These are phyloP conservation scores for Aspergillus persii DNA, from an alignment of 2,329 filamentous ascomycete genomes.

Conservation along the genomic window DNA sequence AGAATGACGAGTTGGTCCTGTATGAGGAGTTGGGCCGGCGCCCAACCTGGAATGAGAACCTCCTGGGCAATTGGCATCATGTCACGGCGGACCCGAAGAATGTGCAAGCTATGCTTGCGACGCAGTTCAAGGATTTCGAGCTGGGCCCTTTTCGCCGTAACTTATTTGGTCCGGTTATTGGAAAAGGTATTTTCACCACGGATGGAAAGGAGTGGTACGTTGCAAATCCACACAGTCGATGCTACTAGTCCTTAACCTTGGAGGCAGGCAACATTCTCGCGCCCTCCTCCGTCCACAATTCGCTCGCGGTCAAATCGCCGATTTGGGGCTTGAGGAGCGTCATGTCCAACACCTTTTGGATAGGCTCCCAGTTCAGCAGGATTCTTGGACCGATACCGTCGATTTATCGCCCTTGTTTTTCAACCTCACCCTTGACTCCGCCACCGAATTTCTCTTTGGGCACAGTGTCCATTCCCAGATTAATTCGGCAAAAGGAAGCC, in stretches of 20 bases:
- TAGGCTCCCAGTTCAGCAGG: slow-evolving; percentile 59
- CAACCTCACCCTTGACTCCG: slow-evolving; percentile 75
- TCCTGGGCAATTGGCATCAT: neutral
- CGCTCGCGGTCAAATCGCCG: slow-evolving; percentile 75
- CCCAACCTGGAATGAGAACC: neutral
- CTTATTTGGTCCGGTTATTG: slow-evolving; percentile 43
- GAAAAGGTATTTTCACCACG: slow-evolving; percentile 58
- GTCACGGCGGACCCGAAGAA: slow-evolving; percentile 51
- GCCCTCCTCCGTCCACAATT: slow-evolving; percentile 83
- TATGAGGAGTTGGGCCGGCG: neutral
- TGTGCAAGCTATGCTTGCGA: slow-evolving; percentile 79
- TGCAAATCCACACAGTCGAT: neutral
- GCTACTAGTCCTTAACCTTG: neutral
- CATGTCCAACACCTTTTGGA: slow-evolving; percentile 71
- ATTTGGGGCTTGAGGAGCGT: slow-evolving; percentile 75
- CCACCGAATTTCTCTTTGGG: slow-evolving; percentile 82
- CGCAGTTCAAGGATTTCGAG: slow-evolving; percentile 78
- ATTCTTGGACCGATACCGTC: slow-evolving; percentile 50
- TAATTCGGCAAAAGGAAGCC: slow-evolving; percentile 38
- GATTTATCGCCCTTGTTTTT: slow-evolving; percentile 77
- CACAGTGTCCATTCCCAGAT: slow-evolving; percentile 55
- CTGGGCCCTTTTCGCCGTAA: slow-evolving; percentile 74
- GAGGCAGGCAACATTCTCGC: slow-evolving; percentile 52
- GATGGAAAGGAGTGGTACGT: slow-evolving; percentile 72
- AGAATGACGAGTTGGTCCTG: neutral